phyloP scores from a whole-genome alignment of 2,329 filamentous ascomycete species.

The Fusarium armeniacum region DNA sequence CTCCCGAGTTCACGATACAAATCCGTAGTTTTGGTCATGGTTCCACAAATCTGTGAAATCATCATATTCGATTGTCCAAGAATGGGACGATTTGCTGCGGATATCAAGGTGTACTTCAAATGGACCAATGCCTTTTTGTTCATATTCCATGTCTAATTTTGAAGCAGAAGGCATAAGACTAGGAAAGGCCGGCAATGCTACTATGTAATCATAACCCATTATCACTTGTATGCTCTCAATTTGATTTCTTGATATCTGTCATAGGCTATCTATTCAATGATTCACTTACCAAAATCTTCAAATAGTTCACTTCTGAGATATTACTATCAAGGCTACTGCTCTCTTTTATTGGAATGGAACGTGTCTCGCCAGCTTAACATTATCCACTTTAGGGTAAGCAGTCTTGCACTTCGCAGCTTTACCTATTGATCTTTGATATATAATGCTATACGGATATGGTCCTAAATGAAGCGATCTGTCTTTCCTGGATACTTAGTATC shows the following conservation, averaged over 20 bases:
- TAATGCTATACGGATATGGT: not conserved
- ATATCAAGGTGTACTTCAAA: not conserved
- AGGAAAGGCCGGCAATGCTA: too few species aligned
- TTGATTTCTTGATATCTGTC: too few species aligned
- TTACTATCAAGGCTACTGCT: too few species aligned
- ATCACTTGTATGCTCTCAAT: not conserved
- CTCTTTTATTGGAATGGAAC: too few species aligned
- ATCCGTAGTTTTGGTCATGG: not conserved
- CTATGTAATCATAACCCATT: too few species aligned
- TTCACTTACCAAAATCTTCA: not conserved
- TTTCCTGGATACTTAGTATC: accelerated
- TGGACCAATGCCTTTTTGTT: not conserved
- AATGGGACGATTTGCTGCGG: not conserved
- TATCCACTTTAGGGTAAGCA: not conserved
- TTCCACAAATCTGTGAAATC: not conserved
- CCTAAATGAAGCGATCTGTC: not conserved
- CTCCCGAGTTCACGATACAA: slow-evolving; percentile 3
- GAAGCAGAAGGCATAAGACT: too few species aligned
- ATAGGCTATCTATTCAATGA: too few species aligned
- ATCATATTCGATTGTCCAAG: not conserved
- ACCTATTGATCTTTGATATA: not conserved
- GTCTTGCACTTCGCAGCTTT: not conserved
- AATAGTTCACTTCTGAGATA: not conserved
- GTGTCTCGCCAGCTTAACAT: too few species aligned
- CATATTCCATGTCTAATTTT: too few species aligned